Conservation (phyloP, 257 asterid genomes). For the Lithospermum erythrorhizon region DNA sequence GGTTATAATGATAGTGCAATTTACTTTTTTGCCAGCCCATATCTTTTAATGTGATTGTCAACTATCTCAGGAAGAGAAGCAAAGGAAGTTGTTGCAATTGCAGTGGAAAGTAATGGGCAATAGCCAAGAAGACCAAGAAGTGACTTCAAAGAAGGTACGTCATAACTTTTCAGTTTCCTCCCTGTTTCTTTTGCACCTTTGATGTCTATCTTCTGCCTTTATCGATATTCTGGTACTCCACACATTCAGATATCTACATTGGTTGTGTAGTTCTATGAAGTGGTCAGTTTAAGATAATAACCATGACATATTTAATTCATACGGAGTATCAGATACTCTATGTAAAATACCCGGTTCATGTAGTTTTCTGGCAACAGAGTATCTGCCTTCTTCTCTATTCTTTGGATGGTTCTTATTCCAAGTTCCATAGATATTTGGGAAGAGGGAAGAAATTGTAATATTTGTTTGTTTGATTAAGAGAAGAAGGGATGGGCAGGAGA, state of each 20-base stretch:
- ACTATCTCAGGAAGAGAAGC: conserved; percentile 78
- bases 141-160: conserved; percentile 82
- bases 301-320: no score
- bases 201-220: background rate
- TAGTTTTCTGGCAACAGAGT: no score
- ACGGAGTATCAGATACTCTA: no score
- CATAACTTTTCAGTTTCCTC: background rate
- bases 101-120: conserved; percentile 95
- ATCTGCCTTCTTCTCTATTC: no score
- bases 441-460: background rate
- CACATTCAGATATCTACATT: background rate
- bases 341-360: no score
- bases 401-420: no score
- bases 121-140: conserved; percentile 88
- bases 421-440: background rate
- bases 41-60: conserved; percentile 6
- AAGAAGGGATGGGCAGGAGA: background rate
- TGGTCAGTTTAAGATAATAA: background rate
- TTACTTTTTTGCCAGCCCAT: background rate
- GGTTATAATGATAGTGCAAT: background rate
- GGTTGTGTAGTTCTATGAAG: background rate
- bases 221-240: background rate
- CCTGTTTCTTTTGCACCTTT: background rate
- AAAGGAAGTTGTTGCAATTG: conserved; percentile 75
- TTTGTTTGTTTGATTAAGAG: background rate